Conservation (phyloP, 2,329 filamentous ascomycete genomes). For the Coniochaeta hoffmannii region DNA sequence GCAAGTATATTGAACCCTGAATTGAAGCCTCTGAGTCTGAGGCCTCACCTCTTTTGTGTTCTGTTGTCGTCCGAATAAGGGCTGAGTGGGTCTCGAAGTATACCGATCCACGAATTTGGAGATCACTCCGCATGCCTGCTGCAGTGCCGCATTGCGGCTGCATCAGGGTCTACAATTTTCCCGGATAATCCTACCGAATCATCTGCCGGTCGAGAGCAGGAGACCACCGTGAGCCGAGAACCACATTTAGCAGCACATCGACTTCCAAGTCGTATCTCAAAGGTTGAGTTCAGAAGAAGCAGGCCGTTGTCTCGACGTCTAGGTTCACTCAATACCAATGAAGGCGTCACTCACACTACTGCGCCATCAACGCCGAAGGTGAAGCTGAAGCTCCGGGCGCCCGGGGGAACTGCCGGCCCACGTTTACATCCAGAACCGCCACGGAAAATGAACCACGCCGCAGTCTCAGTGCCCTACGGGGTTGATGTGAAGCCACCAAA, state of each 20-base stretch:
- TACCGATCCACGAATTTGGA: neutral
- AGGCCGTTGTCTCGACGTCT: neutral
- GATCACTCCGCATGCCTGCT: neutral
- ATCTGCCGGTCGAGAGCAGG: slow-evolving; percentile 15
- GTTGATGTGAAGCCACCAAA: slow-evolving; percentile 19
- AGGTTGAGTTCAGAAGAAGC: neutral
- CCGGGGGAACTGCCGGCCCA: neutral
- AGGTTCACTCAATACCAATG: neutral
- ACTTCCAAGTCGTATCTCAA: slow-evolving; percentile 6
- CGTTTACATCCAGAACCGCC: neutral
- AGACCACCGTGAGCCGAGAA: neutral
- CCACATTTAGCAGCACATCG: neutral
- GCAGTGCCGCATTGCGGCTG: neutral
- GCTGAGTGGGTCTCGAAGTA: neutral
- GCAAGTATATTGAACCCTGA: neutral
- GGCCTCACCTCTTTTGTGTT: neutral
- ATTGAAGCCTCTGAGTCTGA: neutral
- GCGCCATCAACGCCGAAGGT: neutral
- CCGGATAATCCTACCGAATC: slow-evolving; percentile 10
- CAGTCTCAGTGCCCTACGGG: neutral
- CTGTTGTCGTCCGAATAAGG: neutral
- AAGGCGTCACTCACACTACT: neutral
- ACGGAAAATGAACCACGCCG: neutral
- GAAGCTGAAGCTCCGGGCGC: neutral
- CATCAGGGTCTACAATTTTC: slow-evolving; percentile 20